Evolutionary conservation across 345 rosid genomes (phyloP).

Genomic region (Adansonia digitata): DNA sequence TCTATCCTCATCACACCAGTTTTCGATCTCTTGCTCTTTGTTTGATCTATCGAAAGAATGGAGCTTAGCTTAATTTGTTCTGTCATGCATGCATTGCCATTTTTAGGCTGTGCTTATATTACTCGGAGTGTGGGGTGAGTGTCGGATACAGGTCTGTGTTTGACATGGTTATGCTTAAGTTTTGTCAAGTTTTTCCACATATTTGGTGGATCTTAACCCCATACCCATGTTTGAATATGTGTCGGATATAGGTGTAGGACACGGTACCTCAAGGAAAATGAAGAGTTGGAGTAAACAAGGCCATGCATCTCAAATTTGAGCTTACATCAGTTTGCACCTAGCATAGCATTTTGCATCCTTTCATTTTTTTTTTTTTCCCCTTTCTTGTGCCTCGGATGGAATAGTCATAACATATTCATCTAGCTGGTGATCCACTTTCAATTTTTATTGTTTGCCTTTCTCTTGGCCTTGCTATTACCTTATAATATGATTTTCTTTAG

Average conservation of each 20-base stretch:
- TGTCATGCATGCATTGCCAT: background rate
- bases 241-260: too few relatives aligned
- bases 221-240: too few relatives aligned
- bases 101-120: background rate
- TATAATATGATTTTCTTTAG: constrained; percentile 1
- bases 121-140: too few relatives aligned
- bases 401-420: background rate
- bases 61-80: background rate
- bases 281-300: too few relatives aligned
- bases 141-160: too few relatives aligned
- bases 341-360: too few relatives aligned
- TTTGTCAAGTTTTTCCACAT: too few relatives aligned
- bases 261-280: too few relatives aligned
- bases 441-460: background rate
- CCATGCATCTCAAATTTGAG: background rate
- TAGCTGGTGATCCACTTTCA: background rate
- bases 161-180: too few relatives aligned
- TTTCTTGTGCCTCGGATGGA: background rate
- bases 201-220: too few relatives aligned
- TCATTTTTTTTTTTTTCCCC: too few relatives aligned
- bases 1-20: background rate
- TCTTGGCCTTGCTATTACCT: background rate
- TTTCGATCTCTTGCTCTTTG: background rate
- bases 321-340: background rate
- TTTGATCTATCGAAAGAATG: background rate